phyloP scores from a whole-genome alignment of 2,329 filamentous ascomycete genomes.

The Aspergillus arachidicola region DNA sequence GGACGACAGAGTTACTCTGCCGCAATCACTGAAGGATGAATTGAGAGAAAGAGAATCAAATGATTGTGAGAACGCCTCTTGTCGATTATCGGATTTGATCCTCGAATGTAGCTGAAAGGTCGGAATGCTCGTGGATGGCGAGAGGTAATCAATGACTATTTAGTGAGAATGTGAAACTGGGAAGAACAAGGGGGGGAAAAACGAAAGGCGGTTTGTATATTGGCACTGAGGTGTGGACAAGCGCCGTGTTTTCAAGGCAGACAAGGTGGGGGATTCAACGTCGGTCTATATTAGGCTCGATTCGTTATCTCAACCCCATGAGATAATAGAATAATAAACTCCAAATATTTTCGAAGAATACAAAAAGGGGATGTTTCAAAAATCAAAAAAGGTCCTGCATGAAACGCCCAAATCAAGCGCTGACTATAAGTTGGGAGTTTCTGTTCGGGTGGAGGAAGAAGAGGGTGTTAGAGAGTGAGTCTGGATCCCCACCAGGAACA shows the following conservation, averaged over 20 bases:
- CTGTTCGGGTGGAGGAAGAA: neutral
- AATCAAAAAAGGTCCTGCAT: neutral
- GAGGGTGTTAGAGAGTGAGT: neutral
- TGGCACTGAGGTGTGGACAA: slow-evolving; percentile 14
- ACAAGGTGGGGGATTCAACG: slow-evolving; percentile 13
- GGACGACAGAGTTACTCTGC: neutral
- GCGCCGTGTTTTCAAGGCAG: slow-evolving; percentile 13
- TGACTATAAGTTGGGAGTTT: neutral
- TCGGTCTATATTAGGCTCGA: neutral
- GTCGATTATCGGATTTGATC: neutral
- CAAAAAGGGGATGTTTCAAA: neutral
- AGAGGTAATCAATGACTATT: neutral
- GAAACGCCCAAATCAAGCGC: neutral
- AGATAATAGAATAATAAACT: neutral
- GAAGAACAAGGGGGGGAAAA: too few species aligned
- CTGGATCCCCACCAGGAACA: slow-evolving; percentile 1
- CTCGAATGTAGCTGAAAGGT: neutral
- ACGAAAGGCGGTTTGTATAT: neutral
- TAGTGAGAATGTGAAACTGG: neutral
- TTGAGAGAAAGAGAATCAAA: neutral
- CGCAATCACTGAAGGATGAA: neutral
- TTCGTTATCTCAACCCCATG: neutral
- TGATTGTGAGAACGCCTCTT: neutral
- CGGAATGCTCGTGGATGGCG: neutral
- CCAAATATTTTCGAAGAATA: neutral